Evolutionary conservation across 2,329 filamentous ascomycete species (phyloP).

Genomic region (Aureobasidium leucospermi): DNA sequence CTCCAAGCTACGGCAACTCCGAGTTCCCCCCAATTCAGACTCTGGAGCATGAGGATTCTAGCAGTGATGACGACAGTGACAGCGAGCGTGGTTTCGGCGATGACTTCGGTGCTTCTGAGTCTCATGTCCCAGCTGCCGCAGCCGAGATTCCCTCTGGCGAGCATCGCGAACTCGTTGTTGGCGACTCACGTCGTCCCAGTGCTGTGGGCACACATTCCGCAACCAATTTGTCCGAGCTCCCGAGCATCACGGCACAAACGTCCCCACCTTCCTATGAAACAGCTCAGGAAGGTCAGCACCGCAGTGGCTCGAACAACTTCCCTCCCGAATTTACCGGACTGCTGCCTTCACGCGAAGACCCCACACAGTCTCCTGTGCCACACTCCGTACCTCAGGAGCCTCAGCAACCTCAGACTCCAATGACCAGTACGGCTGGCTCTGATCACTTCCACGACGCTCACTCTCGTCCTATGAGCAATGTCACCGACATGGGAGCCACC

Average conservation of each 20-base stretch:
- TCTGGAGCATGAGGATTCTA: constrained; percentile 68
- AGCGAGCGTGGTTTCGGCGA: constrained; percentile 80
- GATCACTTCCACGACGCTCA: constrained; percentile 25
- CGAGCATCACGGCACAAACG: constrained; percentile 47
- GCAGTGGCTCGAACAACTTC: constrained; percentile 32
- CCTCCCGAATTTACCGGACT: constrained; percentile 50
- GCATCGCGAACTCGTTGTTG: neutral
- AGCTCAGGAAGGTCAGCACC: constrained; percentile 24
- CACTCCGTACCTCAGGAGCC: constrained; percentile 36
- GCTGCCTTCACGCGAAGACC: constrained; percentile 48
- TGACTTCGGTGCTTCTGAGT: constrained; percentile 68
- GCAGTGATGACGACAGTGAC: constrained; percentile 62
- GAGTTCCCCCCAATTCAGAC: constrained; percentile 96
- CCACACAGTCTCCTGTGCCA: constrained; percentile 37
- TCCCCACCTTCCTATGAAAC: constrained; percentile 53
- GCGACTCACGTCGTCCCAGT: constrained; percentile 6
- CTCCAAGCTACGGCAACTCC: constrained; percentile 22
- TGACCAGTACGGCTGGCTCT: constrained; percentile 12
- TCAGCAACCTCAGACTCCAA: constrained; percentile 21
- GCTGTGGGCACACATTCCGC: constrained; percentile 26
- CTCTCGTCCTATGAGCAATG: constrained; percentile 24
- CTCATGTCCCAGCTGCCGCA: constrained; percentile 15
- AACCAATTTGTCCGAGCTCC: constrained; percentile 34
- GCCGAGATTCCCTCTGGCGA: constrained; percentile 3
- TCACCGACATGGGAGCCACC: constrained; percentile 16